These are phyloP conservation scores for Ophiognomonia clavigignenti-juglandacearum DNA, from an alignment of 2,329 filamentous ascomycete genomes.

Conservation along the genomic window DNA sequence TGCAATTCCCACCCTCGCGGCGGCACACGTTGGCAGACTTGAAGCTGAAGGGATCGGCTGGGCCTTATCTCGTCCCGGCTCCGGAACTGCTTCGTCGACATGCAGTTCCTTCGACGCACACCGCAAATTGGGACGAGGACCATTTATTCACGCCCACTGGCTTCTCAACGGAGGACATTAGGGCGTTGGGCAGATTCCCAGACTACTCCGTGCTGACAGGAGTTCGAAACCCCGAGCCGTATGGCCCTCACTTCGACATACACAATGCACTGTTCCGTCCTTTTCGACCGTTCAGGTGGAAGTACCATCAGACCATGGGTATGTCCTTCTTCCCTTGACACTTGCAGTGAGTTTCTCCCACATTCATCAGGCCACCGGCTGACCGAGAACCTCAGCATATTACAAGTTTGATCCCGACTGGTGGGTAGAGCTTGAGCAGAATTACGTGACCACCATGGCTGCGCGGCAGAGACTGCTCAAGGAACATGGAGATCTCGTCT, in stretches of 20 bases:
- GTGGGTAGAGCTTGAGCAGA: slow-evolving; percentile 84
- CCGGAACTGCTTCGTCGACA: slow-evolving; percentile 7
- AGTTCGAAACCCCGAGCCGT: slow-evolving; percentile 63
- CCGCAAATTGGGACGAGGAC: slow-evolving; percentile 13
- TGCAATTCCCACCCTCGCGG: slow-evolving; percentile 15
- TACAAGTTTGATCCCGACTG: slow-evolving; percentile 76
- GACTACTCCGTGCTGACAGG: slow-evolving; percentile 73
- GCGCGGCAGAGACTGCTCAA: slow-evolving; percentile 63
- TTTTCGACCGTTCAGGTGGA: slow-evolving; percentile 78
- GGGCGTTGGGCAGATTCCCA: slow-evolving; percentile 68
- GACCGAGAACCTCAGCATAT: slow-evolving; percentile 47
- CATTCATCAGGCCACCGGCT: background rate
- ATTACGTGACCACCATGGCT: slow-evolving; percentile 61
- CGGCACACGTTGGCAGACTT: slow-evolving; percentile 7
- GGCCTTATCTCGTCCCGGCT: background rate
- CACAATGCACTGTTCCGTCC: slow-evolving; percentile 64
- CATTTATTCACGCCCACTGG: slow-evolving; percentile 43
- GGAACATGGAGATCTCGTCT: slow-evolving; percentile 58
- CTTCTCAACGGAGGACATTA: slow-evolving; percentile 66
- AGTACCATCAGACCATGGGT: slow-evolving; percentile 91
- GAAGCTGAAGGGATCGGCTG: slow-evolving; percentile 5
- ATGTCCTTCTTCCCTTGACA: slow-evolving; percentile 29
- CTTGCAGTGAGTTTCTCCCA: background rate
- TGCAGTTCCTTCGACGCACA: slow-evolving; percentile 24
- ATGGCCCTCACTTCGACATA: slow-evolving; percentile 59